These are phyloP conservation scores for Cystobasidiaceae sp. DNA, from an alignment of 1,284 basidiomycete species.

Conservation along the genomic window DNA sequence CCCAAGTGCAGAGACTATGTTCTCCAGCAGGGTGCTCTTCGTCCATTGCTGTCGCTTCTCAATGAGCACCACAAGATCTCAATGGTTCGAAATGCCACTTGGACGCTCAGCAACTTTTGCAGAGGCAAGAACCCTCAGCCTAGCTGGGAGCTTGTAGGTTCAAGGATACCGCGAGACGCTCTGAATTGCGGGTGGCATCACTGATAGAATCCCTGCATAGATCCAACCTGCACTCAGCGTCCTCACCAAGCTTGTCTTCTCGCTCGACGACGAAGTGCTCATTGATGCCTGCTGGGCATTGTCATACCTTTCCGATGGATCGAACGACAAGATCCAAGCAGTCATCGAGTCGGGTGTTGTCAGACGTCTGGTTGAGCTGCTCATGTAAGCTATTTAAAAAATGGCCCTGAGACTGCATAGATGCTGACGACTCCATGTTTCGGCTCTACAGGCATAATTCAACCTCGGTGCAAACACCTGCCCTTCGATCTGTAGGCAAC, in stretches of 20 bases:
- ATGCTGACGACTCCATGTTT: background rate
- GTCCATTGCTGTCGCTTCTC: conserved; percentile 52
- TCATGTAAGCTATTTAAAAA: conserved; percentile 57
- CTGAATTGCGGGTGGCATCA: background rate
- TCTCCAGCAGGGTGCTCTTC: conserved; percentile 53
- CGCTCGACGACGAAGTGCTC: conserved; percentile 95
- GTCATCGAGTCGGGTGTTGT: conserved; percentile 98
- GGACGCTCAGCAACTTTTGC: conserved; percentile 98
- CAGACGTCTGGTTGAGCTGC: conserved; percentile 90
- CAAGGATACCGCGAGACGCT: too few relatives aligned
- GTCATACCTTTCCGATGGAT: conserved; percentile 97
- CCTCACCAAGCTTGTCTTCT: conserved; percentile 97
- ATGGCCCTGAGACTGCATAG: background rate
- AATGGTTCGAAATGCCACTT: conserved; percentile 95
- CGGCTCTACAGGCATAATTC: conserved; percentile 63
- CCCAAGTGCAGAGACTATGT: conserved; percentile 88
- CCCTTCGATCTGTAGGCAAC: conserved; percentile 94
- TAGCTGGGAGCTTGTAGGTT: conserved; percentile 79
- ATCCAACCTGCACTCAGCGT: conserved; percentile 94
- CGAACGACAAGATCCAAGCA: conserved; percentile 99
- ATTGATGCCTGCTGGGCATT: conserved; percentile 99
- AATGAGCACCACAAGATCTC: conserved; percentile 78
- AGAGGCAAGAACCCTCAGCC: conserved; percentile 93
- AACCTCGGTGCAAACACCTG: conserved; percentile 97
- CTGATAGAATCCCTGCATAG: conserved; percentile 50